phyloP scores from a whole-genome alignment of 306 rosid genomes.

The Prunus dulcis region DNA sequence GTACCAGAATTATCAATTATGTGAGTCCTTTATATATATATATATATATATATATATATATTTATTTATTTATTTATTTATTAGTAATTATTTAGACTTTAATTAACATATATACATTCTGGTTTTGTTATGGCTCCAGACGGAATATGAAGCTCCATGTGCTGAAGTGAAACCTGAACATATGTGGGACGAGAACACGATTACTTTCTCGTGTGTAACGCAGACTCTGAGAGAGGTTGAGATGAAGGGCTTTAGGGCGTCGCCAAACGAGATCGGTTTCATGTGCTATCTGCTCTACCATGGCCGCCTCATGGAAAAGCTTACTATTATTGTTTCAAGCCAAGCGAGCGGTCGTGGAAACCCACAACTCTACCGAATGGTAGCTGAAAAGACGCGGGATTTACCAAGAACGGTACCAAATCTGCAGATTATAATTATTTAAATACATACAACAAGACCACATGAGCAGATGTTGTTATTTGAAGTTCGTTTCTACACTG shows the following conservation, averaged over 20 bases:
- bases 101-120: neutral
- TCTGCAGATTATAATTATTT: too few relatives aligned
- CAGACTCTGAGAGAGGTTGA: constrained; percentile 20
- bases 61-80: too few relatives aligned
- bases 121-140: too few relatives aligned
- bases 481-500: too few relatives aligned
- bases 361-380: neutral
- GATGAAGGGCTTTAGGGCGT: constrained; percentile 20
- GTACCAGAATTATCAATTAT: neutral
- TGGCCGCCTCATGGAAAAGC: neutral
- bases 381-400: too few relatives aligned
- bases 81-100: neutral
- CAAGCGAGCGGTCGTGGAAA: neutral
- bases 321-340: neutral
- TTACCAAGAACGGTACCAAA: too few relatives aligned
- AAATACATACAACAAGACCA: too few relatives aligned
- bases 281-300: constrained; percentile 3
- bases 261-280: neutral
- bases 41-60: too few relatives aligned
- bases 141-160: constrained; percentile 37
- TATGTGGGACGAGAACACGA: neutral
- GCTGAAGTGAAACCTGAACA: neutral
- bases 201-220: neutral
- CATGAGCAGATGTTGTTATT: too few relatives aligned
- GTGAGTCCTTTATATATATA: neutral